Evolutionary conservation across 2,329 filamentous ascomycete species (phyloP), one percentile per base, ranked within the genome.

Genomic region (Aureobasidium sp.): DNA sequence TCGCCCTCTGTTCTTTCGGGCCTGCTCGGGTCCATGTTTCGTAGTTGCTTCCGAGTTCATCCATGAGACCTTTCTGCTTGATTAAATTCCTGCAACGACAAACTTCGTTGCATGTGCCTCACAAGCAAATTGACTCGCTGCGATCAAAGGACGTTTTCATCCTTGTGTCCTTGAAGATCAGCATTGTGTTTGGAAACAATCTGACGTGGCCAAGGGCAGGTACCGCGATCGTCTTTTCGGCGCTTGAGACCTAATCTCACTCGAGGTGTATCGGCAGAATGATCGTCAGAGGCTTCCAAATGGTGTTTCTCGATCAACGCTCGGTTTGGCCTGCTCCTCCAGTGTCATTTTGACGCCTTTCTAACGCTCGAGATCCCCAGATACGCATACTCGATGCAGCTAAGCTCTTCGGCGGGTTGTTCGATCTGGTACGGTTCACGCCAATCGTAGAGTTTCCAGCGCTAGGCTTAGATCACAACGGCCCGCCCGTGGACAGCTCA

Each of bases 401-500:
- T 57, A 57, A 57, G 45, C 14, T 29, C 16, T 21, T 37, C 8
- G 27, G 50, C 37, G 25, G 37, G 14, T 29, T 5, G 11, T 10
- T 42, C 27, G 11, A 34, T 57, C 27, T 57, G 39, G 53, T 34
- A 34, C 29, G 53, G 39, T 44, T 57, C 30, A 29, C 27, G 36
- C 53, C 39, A 57, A 57, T 57, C 53, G 53, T 8, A 57, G 30
- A 29, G 39, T 36, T 14, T 57, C 53, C 41, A 57, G 27, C 21
- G n/a, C 16, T 9, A 41, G 36, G 7, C 25, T 21, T 37, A 54
- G 8, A 27, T 48, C 50, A 42, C 36, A 57, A 57, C 53, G 53
- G 53, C 53, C 53, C 53, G 53, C 30, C 53, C 53, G 53, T 45
- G 13, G 53, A 57, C 53, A 57, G 53, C 53, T 57, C 30, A 45